These are phyloP conservation scores for Colletotrichum cordylinicola DNA, from an alignment of 2,329 filamentous ascomycete species.

Conservation along the genomic window DNA sequence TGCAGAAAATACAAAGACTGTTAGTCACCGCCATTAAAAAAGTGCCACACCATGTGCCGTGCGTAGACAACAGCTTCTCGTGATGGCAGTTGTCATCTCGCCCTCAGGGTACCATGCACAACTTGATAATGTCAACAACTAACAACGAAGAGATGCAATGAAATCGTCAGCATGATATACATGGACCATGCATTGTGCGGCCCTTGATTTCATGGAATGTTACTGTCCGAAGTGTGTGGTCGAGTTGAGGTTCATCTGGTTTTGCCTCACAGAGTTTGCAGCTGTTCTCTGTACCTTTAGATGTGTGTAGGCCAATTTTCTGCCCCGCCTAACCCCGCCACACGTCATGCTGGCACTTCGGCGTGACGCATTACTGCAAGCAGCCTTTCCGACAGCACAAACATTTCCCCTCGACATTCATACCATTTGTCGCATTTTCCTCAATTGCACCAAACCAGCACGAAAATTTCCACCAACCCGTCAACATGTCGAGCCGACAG, in stretches of 20 bases:
- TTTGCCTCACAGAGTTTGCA: neutral
- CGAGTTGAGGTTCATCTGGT: neutral
- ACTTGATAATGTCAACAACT: neutral
- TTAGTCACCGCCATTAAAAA: neutral
- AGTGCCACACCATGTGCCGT: neutral
- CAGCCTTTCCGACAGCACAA: neutral
- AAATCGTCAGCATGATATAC: neutral
- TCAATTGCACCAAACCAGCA: neutral
- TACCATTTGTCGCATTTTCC: neutral
- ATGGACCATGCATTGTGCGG: neutral
- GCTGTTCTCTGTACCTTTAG: neutral
- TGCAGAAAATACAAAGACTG: neutral
- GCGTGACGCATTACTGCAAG: constrained; percentile 19
- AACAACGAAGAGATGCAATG: neutral
- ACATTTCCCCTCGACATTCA: neutral
- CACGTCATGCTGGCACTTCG: constrained; percentile 19
- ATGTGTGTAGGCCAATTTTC: neutral
- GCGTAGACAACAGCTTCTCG: neutral
- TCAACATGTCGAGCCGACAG: constrained; percentile 56
- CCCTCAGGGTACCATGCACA: neutral
- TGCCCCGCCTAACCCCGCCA: constrained; percentile 23
- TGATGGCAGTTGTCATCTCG: neutral
- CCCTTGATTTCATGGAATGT: neutral
- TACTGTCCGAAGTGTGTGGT: neutral
- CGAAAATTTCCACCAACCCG: neutral